A percentile compares a stretch with the other conserved stretches of the same genome.
phyloP scores from a whole-genome alignment of 306 rosid species.

The Pterocarpus santalinus region DNA sequence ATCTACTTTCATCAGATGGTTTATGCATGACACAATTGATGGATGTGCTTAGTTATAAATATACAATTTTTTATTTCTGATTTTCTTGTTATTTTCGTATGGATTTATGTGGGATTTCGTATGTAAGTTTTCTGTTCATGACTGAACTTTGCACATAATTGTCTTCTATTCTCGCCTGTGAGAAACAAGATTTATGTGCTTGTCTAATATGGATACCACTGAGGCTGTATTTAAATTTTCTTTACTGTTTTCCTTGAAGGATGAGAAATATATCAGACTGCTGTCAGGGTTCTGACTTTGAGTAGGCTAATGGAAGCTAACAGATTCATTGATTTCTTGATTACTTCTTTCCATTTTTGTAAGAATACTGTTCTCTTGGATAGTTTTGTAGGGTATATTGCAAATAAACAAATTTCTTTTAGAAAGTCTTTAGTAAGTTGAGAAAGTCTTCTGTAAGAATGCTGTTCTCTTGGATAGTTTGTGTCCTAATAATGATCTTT shows the following conservation, averaged over 20 bases:
- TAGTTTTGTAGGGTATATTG: conserved; percentile 15
- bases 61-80: neutral
- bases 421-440: conserved; percentile 12
- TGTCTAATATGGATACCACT: neutral
- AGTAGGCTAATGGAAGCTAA: conserved; percentile 3
- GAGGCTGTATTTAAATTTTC: neutral
- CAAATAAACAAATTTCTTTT: neutral
- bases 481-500: conserved; percentile 18
- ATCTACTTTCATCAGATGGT: conserved; percentile 1
- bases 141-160: neutral
- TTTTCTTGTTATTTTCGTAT: neutral
- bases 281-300: conserved; percentile 24
- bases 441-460: neutral
- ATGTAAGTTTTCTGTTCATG: neutral
- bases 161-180: neutral
- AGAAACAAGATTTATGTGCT: neutral
- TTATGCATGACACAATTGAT: neutral
- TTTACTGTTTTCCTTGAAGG: neutral
- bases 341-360: conserved; percentile 16
- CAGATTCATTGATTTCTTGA: conserved; percentile 19
- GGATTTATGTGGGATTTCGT: neutral
- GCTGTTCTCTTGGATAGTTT: neutral
- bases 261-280: conserved; percentile 19
- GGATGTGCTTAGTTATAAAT: neutral
- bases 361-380: neutral